Base-by-base conservation (phyloP, 2,329 filamentous ascomycete species). In the Cladophialophora yegresii region DNA sequence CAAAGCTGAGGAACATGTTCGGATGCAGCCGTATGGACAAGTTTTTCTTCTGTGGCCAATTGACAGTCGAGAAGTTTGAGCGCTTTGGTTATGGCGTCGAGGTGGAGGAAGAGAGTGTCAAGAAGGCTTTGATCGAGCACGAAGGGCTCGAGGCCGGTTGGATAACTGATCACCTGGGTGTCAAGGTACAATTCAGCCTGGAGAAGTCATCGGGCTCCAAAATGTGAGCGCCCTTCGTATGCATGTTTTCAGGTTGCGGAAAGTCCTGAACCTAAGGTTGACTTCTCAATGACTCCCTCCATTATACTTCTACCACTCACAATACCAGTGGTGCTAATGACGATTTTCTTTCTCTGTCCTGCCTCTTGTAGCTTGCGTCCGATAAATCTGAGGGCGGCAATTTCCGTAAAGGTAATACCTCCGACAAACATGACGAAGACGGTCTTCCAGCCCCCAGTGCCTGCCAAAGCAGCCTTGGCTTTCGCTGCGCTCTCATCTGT, bases 341-440 rank as follows among this genome's bases (percentile, higher is more conserved):
- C 83, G 71, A 99, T 89, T 73, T 91, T 91, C 75, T 90, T 87
- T 71, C 89, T 64, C 60, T 71, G 70, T 3, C 70, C 70, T n/a
- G 68, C 88, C 57, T 84, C 88, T 82, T 90, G 85, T 86, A 95
- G 88, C 76, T 93, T 88, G 74, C 87, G 87, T 9, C 90, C 91
- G 70, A 99, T 89, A 75, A 96, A 98, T 61, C 96, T 85, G 74
- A 99, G 76, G 22, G 96, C 95, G 47, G 96, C 92, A 75, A 99
- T 93, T 78, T 99, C 95, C 0, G 95, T 93, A 74, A 96, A 96
- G 0, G 92, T 97, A 61, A 99, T 90, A 1, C 95, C 96, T n/a
- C 95, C 95, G 20, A 99, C 81, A 77, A 98, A 98, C 71, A 98
- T 96, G n/a, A 99, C 88, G 73, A 97, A 91, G 0, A 96, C 89